Evolutionary conservation across 108 stramenopile species (phyloP), one percentile per base, ranked within the genome.

Genomic region (Fragilariopsis cylindrus): DNA sequence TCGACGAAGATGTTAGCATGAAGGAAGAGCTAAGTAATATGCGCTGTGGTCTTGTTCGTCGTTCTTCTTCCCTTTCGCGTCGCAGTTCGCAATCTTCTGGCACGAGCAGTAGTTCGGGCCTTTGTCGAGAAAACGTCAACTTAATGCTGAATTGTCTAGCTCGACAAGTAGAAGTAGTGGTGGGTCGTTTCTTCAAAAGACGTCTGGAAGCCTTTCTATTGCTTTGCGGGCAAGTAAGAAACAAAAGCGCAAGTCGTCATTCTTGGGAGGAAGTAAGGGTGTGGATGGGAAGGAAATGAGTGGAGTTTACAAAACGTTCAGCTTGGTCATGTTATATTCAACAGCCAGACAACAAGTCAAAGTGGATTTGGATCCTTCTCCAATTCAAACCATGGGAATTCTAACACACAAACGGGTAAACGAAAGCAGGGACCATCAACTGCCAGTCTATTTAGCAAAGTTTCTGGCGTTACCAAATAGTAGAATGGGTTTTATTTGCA

Each of bases 1-100:
- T 93, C 66, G 95, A 96, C 64, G 91, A 93, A 67, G 92, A 93
- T 72, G 79, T 76, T 41, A 75, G 52, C 46, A 88, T 92, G 80
- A 89, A 86, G 65, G 66, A 82, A 40, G 94, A 96, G 54, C 76
- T 96, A 30, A 87, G 81, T 56, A 67, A 83, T 40, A 96, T 96
- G 80, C 89, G 91, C 77, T 77, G 83, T 74, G 81, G 82, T 56
- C 73, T 82, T 41, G 52, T 76, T 44, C 77, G 85, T 43, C 81
- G 76, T 41, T 75, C 80, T 9, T 78, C 82, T 21, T 65, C 57
- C 57, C 8, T 55, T 6, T 67, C 76, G n/a, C 62, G 62, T 8
- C 54, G 57, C 15, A 66, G 69, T 21, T 65, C 72, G 46, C 13
- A 66, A n/a, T 72, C 75, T 40, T 70, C 69, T 2, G 18, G 39